A percentile compares a stretch with the other conserved stretches of the same genome.
These are phyloP conservation scores for Cadophora sp. DNA, from an alignment of 2,329 filamentous ascomycete species.

Conservation along the genomic window DNA sequence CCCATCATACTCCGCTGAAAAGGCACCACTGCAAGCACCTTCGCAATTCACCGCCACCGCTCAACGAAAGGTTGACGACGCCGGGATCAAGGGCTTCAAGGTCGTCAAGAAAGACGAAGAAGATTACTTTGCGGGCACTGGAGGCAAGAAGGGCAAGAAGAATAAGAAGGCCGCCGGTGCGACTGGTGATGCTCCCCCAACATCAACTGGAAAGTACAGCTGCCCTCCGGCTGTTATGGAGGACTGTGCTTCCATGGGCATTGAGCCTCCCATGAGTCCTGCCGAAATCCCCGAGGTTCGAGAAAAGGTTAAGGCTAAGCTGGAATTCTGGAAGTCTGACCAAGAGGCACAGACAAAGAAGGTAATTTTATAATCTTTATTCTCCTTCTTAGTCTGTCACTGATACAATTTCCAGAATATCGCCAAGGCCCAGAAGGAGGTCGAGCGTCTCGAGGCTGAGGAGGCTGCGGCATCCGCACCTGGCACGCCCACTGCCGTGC, in stretches of 20 bases:
- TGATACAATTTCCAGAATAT: constrained; percentile 75
- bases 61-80: constrained; percentile 82
- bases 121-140: constrained; percentile 76
- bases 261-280: constrained; percentile 88
- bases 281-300: constrained; percentile 79
- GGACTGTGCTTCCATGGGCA: constrained; percentile 81
- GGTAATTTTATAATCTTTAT: constrained; percentile 61
- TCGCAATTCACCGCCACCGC: constrained; percentile 80
- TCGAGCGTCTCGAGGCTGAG: constrained; percentile 82
- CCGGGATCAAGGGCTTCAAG: constrained; percentile 84
- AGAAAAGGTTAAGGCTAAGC: constrained; percentile 92
- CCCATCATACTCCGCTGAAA: constrained; percentile 68
- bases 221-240: constrained; percentile 91
- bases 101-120: constrained; percentile 90
- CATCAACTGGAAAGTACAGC: constrained; percentile 71
- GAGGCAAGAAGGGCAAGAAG: constrained; percentile 88
- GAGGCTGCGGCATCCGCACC: constrained; percentile 57
- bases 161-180: constrained; percentile 70
- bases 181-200: constrained; percentile 54
- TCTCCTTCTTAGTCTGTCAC: constrained; percentile 28
- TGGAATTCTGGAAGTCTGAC: constrained; percentile 88
- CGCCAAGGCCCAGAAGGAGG: constrained; percentile 94
- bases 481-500: constrained; percentile 51
- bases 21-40: constrained; percentile 70
- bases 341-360: constrained; percentile 89